These are phyloP conservation scores for Aegilops longissima DNA, from an alignment of 176 grass and related monocot genomes.

Conservation along the genomic window DNA sequence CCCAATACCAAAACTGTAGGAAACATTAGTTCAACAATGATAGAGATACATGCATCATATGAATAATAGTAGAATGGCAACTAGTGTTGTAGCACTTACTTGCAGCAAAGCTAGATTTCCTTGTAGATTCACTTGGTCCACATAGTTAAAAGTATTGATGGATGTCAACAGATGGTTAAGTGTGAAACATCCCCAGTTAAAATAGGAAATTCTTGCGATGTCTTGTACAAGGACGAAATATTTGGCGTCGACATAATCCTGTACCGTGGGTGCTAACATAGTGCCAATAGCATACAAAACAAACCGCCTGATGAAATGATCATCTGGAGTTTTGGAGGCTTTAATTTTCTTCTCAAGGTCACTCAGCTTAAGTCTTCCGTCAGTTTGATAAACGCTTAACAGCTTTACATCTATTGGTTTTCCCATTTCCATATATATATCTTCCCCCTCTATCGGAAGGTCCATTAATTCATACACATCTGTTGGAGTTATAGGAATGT, in stretches of 20 bases:
- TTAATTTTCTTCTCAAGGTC: neutral
- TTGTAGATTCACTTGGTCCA: no score
- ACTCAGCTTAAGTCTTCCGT: neutral
- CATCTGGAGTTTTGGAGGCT: neutral
- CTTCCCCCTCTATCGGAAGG: neutral
- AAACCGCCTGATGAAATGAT: neutral
- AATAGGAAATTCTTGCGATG: no score
- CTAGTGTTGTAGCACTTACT: no score
- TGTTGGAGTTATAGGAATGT: neutral
- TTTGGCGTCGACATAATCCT: neutral
- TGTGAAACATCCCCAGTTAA: no score
- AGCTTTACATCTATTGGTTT: neutral
- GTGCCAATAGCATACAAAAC: neutral
- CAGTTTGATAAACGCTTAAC: neutral
- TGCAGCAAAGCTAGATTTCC: no score
- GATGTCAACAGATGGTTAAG: no score
- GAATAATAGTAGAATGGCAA: no score
- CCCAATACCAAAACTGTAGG: no score
- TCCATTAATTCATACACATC: neutral
- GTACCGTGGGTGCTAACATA: constrained; percentile 1
- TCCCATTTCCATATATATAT: neutral
- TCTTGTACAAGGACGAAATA: neutral
- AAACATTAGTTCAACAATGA: no score
- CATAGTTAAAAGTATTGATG: no score
- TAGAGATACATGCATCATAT: no score